Base-by-base conservation (phyloP, 225 moss, liverwort and hornwort genomes). In the Pleurozium schreberi region DNA sequence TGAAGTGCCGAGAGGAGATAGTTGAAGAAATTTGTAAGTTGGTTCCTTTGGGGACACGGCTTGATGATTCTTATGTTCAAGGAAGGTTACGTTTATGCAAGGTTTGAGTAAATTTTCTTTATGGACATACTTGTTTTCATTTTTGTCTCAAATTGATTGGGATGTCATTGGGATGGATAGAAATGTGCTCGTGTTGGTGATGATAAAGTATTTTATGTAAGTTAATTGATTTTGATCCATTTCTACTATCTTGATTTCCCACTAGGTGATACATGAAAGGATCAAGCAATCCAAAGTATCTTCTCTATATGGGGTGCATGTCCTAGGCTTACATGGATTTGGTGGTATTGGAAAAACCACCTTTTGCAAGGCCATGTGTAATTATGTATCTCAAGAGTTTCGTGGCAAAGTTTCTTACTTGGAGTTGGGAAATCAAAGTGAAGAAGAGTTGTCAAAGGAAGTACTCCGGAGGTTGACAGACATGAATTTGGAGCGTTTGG, bases 51-150 rank as follows among this genome's bases (percentile, higher is more conserved):
- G 20, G 76, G 8, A 70, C 85, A 53, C 22, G 38, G 31, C 12
- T 65, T 61, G 88, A 88, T 18, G 92, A 92, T 88, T 92, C 86
- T 3, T 21, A 92, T 83, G 30, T 88, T 42, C 90, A 90, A 88
- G 86, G 88, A 53, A 90, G 69, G 60, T 76, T 74, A 23, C 53
- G 85, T 13, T 62, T 86, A 3, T 92, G 88, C 36, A 75, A 92
- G 90, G 90, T 90, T 85, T 28, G 42, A 4, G 10, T 40, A 17
- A 43, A 17, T 30, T 30, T 60, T 6, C 6, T 38, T 57, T 11
- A 53, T 53, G 53, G 12, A 53, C 14, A 4, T 62, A 13, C 63
- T 66, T 42, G 14, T 33, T 33, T 49, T 1, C 12, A 20, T 33
- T 33, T 19, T 33, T 12, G 2, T 30, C 11, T 0, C 1, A 19